These are phyloP conservation scores for Neonectria coccinea DNA, from an alignment of 2,329 filamentous ascomycete genomes.

Conservation along the genomic window DNA sequence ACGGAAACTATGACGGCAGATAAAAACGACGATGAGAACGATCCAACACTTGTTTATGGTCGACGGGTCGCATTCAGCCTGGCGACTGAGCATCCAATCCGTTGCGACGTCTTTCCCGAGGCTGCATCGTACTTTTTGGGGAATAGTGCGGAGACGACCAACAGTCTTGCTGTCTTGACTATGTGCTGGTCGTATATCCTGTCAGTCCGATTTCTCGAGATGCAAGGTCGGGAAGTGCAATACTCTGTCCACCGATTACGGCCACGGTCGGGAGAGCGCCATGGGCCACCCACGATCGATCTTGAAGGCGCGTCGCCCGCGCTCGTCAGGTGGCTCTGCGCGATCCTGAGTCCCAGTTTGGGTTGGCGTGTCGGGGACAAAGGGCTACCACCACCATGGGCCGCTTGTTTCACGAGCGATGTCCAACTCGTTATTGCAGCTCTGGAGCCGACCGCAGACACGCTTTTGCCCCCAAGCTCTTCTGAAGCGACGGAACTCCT, in stretches of 20 bases:
- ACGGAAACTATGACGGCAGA: neutral
- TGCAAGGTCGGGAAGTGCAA: slow-evolving; percentile 12
- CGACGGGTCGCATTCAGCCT: neutral
- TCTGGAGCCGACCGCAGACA: neutral
- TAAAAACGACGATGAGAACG: neutral
- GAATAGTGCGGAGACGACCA: neutral
- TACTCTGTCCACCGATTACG: slow-evolving; percentile 6
- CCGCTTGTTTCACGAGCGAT: neutral
- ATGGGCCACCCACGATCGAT: neutral
- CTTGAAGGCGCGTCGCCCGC: neutral
- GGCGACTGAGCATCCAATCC: neutral
- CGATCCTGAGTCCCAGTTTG: neutral
- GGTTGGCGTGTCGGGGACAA: neutral
- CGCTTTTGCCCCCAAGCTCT: neutral
- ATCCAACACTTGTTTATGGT: neutral
- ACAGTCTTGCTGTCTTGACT: slow-evolving; percentile 16
- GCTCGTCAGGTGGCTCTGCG: neutral
- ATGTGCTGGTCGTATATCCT: slow-evolving; percentile 27
- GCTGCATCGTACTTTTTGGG: neutral
- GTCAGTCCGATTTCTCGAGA: slow-evolving; percentile 14
- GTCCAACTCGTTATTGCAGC: slow-evolving; percentile 3
- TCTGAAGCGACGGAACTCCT: slow-evolving; percentile 23
- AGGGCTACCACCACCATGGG: neutral
- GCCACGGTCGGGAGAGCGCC: neutral
- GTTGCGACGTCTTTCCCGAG: neutral